Base-by-base conservation (phyloP, 805 yeast species). In the Lipomyces yamadae region DNA sequence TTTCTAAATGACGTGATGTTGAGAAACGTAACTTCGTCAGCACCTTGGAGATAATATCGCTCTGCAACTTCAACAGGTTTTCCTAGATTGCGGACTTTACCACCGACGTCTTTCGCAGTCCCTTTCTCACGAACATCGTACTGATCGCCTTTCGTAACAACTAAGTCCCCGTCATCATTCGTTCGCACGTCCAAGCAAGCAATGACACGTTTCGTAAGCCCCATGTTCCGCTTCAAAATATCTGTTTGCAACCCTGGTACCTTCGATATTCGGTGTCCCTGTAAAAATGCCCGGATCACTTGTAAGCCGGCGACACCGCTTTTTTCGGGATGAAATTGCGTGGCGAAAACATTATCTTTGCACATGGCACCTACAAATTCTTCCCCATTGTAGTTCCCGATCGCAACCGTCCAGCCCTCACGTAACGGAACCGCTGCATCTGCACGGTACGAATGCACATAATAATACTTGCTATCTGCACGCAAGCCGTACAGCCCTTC, bases 301-400 rank as follows among this genome's bases (percentile, higher is more conserved):
- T 85, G 84, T 56, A 95, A 81, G 59, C 99, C 99, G 3, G 97
- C 97, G 30, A 81, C 76, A 11, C 99, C 99, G 2, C 97, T 91
- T 78, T 95, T 95, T 76, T 95, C 99, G n/a, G 99, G 99, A 78
- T 95, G 99, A 78, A 95, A 95, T 78, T 95, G 99, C 0, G 98
- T 95, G 55, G 98, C 97, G 78, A 95, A 91, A 10, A 94, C 81
- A 70, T 92, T 93, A 66, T 83, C 91, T 74, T 84, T 88, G 37
- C 87, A 76, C 59, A 93, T 77, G 0, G 98, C 95, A 15, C 98
- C 96, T 68, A 95, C 81, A 73, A 93, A 95, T 60, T 79, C 82
- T 78, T 95, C 93, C 34, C 86, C 77, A 1, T 96, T 96, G 77
- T 95, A 95, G 63, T 78, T 81, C 0, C 95, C 85, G 56, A 84